phyloP scores from a whole-genome alignment of 176 grass and related monocot genomes.

The Phragmites australis region DNA sequence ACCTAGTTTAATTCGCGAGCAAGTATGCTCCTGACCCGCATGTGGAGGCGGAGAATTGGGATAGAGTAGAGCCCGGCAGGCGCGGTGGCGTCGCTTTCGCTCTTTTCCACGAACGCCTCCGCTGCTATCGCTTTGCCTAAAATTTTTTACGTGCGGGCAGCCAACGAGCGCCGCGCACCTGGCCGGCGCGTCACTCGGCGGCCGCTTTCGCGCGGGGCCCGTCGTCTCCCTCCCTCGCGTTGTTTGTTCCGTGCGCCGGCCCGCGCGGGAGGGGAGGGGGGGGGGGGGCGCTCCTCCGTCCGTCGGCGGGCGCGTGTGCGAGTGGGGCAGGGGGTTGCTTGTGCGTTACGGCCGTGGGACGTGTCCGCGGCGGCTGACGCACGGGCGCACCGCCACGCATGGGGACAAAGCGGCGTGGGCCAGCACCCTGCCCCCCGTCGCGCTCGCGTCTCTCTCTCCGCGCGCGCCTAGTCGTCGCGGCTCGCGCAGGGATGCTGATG shows the following conservation, averaged over 20 bases:
- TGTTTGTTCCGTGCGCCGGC: no score
- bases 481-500: no score
- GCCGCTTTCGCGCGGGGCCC: constrained; percentile 25
- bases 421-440: neutral
- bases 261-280: no score
- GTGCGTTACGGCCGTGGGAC: neutral
- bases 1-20: no score
- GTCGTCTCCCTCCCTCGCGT: no score
- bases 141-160: neutral
- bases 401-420: neutral
- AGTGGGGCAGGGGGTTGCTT: no score
- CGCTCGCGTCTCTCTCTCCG: no score
- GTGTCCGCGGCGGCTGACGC: constrained; percentile 13
- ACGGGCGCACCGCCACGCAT: neutral
- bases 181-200: neutral
- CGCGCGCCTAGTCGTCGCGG: no score
- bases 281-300: neutral
- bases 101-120: no score
- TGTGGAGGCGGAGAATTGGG: neutral
- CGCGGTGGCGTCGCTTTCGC: constrained; percentile 38
- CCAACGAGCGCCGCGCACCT: constrained; percentile 3
- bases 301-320: constrained; percentile 26
- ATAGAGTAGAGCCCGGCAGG: neutral
- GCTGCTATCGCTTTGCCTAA: neutral
- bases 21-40: neutral